These are phyloP conservation scores for Cnidoscolus chayamansa DNA, from an alignment of 441 rosid species.

Conservation along the genomic window DNA sequence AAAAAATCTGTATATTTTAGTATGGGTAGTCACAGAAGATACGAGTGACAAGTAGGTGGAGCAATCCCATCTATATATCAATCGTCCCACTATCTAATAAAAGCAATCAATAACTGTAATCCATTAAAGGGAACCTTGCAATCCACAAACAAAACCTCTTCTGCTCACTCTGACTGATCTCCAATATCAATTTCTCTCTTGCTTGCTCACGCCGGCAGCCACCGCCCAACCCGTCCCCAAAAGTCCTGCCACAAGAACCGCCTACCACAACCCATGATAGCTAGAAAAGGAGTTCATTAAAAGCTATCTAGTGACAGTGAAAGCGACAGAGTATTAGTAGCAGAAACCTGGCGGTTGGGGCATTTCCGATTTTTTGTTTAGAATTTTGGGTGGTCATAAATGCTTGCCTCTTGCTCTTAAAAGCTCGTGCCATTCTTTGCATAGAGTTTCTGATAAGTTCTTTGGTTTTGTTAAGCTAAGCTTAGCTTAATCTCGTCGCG, in stretches of 20 bases:
- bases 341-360: constrained; percentile 17
- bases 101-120: background rate
- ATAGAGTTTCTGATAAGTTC: background rate
- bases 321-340: constrained; percentile 16
- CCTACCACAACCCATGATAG: too few species aligned
- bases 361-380: background rate
- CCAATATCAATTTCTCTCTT: too few species aligned
- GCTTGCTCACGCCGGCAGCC: too few species aligned
- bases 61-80: too few species aligned
- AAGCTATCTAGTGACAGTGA: constrained; percentile 25
- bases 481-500: background rate
- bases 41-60: too few species aligned
- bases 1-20: too few species aligned
- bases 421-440: constrained; percentile 25
- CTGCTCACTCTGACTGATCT: too few species aligned
- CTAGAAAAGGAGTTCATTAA: constrained; percentile 10
- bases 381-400: constrained; percentile 13
- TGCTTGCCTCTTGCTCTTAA: constrained; percentile 15
- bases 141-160: too few species aligned
- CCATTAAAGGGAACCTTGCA: background rate
- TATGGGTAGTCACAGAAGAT: too few species aligned
- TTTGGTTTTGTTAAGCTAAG: too few species aligned
- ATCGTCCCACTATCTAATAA: background rate
- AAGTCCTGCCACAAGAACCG: too few species aligned
- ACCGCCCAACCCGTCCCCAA: too few species aligned